These are phyloP conservation scores for Betula pendula DNA, from an alignment of 306 rosid genomes.

Conservation along the genomic window DNA sequence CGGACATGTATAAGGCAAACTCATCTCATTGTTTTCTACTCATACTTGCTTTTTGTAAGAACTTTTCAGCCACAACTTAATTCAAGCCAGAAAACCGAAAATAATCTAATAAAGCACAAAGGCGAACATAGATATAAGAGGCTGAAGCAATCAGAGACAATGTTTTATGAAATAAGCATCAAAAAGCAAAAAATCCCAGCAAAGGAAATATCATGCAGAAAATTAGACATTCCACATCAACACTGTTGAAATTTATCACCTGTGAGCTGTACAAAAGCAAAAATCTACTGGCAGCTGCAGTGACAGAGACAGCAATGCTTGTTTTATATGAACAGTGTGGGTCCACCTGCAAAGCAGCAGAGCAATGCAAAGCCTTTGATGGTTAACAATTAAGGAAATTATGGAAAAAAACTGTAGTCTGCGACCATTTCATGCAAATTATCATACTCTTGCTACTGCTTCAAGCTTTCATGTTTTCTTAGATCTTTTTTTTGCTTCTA, in stretches of 20 bases:
- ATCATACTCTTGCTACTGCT: background rate
- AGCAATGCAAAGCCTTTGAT: slow-evolving; percentile 28
- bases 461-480: no score
- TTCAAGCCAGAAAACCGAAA: background rate
- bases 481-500: no score
- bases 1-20: background rate
- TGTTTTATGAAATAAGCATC: slow-evolving; percentile 12
- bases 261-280: slow-evolving; percentile 72
- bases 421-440: slow-evolving; percentile 15
- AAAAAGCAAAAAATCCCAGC: slow-evolving; percentile 5
- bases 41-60: background rate
- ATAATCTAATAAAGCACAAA: slow-evolving; percentile 3
- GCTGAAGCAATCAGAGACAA: slow-evolving; percentile 14
- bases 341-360: slow-evolving; percentile 66
- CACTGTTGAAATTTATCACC: slow-evolving; percentile 50
- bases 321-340: slow-evolving; percentile 93
- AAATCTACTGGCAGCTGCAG: slow-evolving; percentile 80
- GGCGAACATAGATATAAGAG: background rate
- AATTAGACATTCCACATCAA: slow-evolving; percentile 13
- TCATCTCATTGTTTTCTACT: background rate
- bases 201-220: slow-evolving; percentile 22
- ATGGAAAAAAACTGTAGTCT: background rate
- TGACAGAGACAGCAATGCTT: slow-evolving; percentile 57
- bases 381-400: slow-evolving; percentile 18
- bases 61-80: background rate